A percentile compares a stretch with the other conserved stretches of the same genome.
Evolutionary conservation across 495 filamentous ascomycete genomes (phyloP).

Genomic region (Tirmania nivea): DNA sequence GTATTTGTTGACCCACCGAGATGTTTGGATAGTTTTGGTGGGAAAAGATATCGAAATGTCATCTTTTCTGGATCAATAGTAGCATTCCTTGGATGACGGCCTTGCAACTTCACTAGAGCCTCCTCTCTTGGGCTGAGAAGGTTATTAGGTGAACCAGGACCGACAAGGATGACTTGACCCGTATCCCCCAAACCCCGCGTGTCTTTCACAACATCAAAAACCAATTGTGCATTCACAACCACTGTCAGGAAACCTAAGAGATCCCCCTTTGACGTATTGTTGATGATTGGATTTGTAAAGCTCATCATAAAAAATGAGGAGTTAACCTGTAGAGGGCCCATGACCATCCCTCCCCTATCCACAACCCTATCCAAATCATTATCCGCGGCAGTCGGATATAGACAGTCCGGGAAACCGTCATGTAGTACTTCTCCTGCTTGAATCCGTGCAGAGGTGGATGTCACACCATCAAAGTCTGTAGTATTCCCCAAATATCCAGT

Average conservation of each 20-base stretch:
- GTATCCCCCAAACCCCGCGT: conserved; percentile 33
- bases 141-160: conserved; percentile 31
- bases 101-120: conserved; percentile 1
- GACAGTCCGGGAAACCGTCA: conserved; percentile 15
- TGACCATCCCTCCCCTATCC: conserved; percentile 25
- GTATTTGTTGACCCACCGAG: not conserved
- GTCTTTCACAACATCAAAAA: conserved; percentile 35
- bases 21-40: not conserved
- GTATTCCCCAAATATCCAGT: conserved; percentile 26
- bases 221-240: conserved; percentile 30
- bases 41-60: not conserved
- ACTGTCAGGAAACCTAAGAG: conserved; percentile 37
- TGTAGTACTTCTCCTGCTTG: conserved; percentile 2
- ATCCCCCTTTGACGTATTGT: conserved; percentile 36
- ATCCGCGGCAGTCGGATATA: conserved; percentile 38
- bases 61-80: not conserved
- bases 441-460: conserved; percentile 22
- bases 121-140: conserved; percentile 15
- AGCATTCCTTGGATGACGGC: not conserved
- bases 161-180: conserved; percentile 36
- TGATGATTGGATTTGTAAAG: conserved; percentile 40
- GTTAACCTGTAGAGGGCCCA: conserved; percentile 36
- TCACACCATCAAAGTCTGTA: conserved; percentile 17
- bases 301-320: conserved; percentile 35
- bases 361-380: conserved; percentile 23